Evolutionary conservation across 2,329 filamentous ascomycete genomes (phyloP), one percentile per base, ranked within the genome.

Genomic region (Biscogniauxia mediterranea): DNA sequence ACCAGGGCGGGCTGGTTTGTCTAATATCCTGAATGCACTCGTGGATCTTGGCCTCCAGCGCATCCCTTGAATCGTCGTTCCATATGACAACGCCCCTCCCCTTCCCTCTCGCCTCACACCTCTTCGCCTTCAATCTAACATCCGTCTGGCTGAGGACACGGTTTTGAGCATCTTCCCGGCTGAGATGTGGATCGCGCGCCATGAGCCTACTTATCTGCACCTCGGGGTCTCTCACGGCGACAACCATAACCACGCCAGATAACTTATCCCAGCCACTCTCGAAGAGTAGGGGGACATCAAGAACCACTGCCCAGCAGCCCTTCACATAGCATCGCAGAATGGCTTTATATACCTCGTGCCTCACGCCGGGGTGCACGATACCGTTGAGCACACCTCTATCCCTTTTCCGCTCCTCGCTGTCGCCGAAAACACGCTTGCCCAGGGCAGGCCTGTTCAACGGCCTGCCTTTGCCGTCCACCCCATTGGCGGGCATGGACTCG

Each of bases 351-450:
- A 97, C 94, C 74, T 91, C 92, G 72, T 80, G 83, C 50, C 93
- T 84, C 51, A 99, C 93, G 0, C 92, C 93, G 0, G 95, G 95
- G 74, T 99, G 95, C 56, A 98, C 91, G 67, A 99, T 98, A 55
- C 85, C 81, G 74, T 98, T 98, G 15, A 99, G 82, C 28, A 90
- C 87, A 57, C 83, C 86, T 25, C 94, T 83, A 75, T 97, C 93
- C 65, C 81, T 83, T 69, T 84, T 84, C 60, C 84, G 82, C 68
- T 92, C 89, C 26, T 89, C 85, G 54, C 83, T 87, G 66, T 89
- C 83, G 38, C 95, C 95, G 74, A 99, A 99, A 1, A 99, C 91
- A 60, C 93, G 83, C 53, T 88, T 81, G 0, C 95, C 95, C 1
- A 99, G 84, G 0, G 91, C 93, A 0, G 92, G 90, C 0, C 95